phyloP scores from a whole-genome alignment of 2,329 filamentous ascomycete genomes.

The Pyrenophora tritici-repentis region DNA sequence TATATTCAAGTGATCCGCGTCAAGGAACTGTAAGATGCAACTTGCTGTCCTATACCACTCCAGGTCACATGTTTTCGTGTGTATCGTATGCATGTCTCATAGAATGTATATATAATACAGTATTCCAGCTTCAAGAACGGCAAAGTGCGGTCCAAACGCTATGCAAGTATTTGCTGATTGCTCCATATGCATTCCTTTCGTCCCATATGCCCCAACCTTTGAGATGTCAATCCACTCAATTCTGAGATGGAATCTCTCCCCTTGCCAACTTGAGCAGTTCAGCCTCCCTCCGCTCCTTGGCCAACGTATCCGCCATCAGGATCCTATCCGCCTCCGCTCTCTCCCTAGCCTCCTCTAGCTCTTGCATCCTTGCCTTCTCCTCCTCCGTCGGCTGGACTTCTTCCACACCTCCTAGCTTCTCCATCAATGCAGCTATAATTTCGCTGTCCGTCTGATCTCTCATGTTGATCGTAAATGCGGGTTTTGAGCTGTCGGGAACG shows the following conservation, averaged over 20 bases:
- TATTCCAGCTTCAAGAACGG: not conserved
- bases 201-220: not conserved
- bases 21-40: too few species aligned
- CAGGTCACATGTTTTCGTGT: not conserved
- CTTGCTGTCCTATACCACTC: too few species aligned
- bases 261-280: constrained; percentile 62
- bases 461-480: constrained; percentile 59
- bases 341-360: constrained; percentile 60
- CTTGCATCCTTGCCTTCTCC: constrained; percentile 63
- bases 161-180: not conserved
- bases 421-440: constrained; percentile 67
- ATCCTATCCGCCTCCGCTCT: constrained; percentile 61
- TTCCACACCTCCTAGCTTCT: constrained; percentile 65
- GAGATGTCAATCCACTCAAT: constrained; percentile 1
- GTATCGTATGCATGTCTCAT: not conserved
- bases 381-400: constrained; percentile 62
- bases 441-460: constrained; percentile 63
- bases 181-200: not conserved
- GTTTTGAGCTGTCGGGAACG: constrained; percentile 42
- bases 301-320: constrained; percentile 58
- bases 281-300: constrained; percentile 66
- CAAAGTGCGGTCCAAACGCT: not conserved
- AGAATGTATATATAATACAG: constrained; percentile 14
- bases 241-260: constrained; percentile 29
- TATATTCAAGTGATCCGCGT: not conserved